Conservation (phyloP, 2,329 filamentous ascomycete species). For the Aspergillus eucalypticola region DNA sequence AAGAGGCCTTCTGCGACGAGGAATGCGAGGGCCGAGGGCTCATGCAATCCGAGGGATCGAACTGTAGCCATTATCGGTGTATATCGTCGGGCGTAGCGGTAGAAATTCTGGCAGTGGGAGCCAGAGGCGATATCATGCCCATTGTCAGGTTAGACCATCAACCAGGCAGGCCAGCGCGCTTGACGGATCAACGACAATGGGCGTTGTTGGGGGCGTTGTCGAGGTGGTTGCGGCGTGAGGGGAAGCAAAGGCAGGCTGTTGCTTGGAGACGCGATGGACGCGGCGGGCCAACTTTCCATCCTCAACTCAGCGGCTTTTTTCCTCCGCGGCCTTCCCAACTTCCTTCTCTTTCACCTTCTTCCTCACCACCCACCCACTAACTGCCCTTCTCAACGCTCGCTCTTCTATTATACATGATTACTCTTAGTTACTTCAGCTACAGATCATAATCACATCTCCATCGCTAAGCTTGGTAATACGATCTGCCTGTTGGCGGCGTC, state of each 20-base stretch:
- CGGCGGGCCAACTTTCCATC: conserved; percentile 21
- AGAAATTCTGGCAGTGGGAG: conserved; percentile 25
- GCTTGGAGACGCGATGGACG: conserved; percentile 32
- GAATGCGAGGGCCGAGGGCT: conserved; percentile 79
- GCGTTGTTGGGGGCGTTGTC: background rate
- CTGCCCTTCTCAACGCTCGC: background rate
- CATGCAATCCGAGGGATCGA: conserved; percentile 86
- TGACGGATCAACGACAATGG: background rate
- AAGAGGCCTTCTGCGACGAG: conserved; percentile 79
- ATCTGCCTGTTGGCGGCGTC: background rate
- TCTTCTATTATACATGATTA: background rate
- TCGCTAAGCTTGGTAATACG: background rate
- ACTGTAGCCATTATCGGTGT: conserved; percentile 74
- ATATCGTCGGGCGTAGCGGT: conserved; percentile 23
- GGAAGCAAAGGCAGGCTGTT: conserved; percentile 17
- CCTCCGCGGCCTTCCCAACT: conserved; percentile 17
- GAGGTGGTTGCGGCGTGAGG: conserved; percentile 11
- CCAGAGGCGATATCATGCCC: conserved; percentile 27
- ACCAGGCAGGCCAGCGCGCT: background rate
- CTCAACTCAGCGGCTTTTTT: conserved; percentile 27
- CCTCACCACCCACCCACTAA: conserved; percentile 11
- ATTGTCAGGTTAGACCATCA: conserved; percentile 26
- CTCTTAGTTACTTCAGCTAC: background rate
- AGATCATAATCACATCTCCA: background rate
- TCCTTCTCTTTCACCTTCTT: conserved; percentile 2